These are phyloP conservation scores for Leptomonas pyrrhocoris DNA, from an alignment of 208 protist species.

Conservation along the genomic window DNA sequence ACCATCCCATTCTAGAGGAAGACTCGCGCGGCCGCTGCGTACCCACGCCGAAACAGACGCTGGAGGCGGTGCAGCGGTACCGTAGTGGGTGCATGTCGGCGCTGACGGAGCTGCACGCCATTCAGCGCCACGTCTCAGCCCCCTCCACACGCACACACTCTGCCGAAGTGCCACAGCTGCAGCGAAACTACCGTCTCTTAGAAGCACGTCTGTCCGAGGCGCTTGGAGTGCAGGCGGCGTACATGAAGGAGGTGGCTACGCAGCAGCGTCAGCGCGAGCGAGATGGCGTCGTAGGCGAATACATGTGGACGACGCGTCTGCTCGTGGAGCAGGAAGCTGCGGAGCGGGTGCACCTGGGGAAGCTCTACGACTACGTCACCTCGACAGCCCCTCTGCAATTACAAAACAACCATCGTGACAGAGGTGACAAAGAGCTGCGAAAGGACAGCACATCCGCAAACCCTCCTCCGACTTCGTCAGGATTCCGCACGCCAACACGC, in stretches of 20 bases:
- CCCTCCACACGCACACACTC: background rate
- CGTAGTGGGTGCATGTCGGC: slow-evolving; percentile 29
- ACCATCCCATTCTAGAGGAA: too few relatives aligned
- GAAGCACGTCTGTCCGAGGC: slow-evolving; percentile 10
- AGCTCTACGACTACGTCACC: slow-evolving; percentile 5
- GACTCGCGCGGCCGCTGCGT: background rate
- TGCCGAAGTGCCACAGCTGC: slow-evolving; percentile 13
- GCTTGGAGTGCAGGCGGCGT: slow-evolving; percentile 16
- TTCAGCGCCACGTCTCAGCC: background rate
- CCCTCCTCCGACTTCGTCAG: background rate
- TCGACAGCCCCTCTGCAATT: background rate
- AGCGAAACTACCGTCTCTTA: slow-evolving; percentile 7
- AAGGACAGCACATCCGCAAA: too few relatives aligned
- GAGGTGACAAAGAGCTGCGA: background rate
- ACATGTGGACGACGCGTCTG: slow-evolving; percentile 18
- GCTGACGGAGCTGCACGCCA: slow-evolving; percentile 20
- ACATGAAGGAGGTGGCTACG: slow-evolving; percentile 10
- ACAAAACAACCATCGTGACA: background rate
- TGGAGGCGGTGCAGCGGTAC: slow-evolving; percentile 30
- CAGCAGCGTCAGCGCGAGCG: slow-evolving; percentile 24
- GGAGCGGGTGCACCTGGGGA: slow-evolving; percentile 18
- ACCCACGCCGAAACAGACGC: slow-evolving; percentile 9
- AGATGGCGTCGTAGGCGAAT: slow-evolving; percentile 26
- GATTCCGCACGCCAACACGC: background rate
- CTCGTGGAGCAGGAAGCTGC: slow-evolving; percentile 32